phyloP scores from a whole-genome alignment of 1,139 yeast genomes.

The Pichia sp. region DNA sequence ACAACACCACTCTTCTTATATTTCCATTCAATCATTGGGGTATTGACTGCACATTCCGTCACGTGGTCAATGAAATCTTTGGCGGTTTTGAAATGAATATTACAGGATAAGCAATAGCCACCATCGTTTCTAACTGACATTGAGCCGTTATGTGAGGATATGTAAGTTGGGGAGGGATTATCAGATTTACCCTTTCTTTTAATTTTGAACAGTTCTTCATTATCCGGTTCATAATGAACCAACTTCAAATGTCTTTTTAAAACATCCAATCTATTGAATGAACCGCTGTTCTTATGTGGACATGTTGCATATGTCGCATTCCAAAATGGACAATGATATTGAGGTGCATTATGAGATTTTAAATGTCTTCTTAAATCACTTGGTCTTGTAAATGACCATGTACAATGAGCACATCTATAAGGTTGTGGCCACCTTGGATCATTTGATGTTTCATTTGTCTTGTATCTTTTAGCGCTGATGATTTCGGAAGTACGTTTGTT shows the following conservation, averaged over 20 bases:
- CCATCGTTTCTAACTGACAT: slow-evolving; percentile 21
- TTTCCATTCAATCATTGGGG: slow-evolving; percentile 33
- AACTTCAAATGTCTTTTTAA: slow-evolving; percentile 64
- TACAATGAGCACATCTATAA: slow-evolving; percentile 57
- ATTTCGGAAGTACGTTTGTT: not conserved
- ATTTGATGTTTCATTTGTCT: slow-evolving; percentile 20
- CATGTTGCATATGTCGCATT: slow-evolving; percentile 58
- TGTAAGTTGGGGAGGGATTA: no score
- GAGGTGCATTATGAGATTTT: slow-evolving; percentile 62
- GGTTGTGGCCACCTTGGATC: slow-evolving; percentile 34
- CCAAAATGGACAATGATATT: slow-evolving; percentile 73
- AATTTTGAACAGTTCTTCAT: slow-evolving; percentile 2
- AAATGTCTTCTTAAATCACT: slow-evolving; percentile 67
- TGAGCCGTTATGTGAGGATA: no score
- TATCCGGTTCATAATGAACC: slow-evolving; percentile 60
- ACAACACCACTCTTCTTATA: slow-evolving; percentile 31
- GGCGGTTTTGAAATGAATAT: slow-evolving; percentile 44
- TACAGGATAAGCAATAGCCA: slow-evolving; percentile 31
- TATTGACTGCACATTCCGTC: slow-evolving; percentile 51
- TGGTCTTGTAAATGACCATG: slow-evolving; percentile 66
- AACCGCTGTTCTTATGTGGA: slow-evolving; percentile 66
- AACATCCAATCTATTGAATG: slow-evolving; percentile 68
- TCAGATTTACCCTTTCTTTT: slow-evolving; percentile 30
- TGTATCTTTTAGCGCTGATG: not conserved
- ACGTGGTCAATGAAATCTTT: slow-evolving; percentile 67